Evolutionary conservation across 2,329 filamentous ascomycete species (phyloP), one percentile per base, ranked within the genome.

Genomic region (Xylaria sp.): DNA sequence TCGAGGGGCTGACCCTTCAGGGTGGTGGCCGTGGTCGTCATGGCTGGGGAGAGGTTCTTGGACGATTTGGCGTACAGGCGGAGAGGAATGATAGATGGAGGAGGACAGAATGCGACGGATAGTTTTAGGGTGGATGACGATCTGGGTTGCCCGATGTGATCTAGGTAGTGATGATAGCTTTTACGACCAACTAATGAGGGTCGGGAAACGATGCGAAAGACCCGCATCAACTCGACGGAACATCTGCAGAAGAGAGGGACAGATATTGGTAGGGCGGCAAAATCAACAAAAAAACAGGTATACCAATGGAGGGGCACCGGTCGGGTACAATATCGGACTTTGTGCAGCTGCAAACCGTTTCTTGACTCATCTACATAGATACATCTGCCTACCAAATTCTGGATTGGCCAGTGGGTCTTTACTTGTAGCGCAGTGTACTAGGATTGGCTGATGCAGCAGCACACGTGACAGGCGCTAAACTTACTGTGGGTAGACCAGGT

Each of bases 1-100:
- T 98, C 94, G 75, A 99, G 90, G 81, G 92, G 89, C 85, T 97
- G 90, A 75, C 95, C 96, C 82, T 92, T 94, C 78, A 93, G 89
- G 67, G 94, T 97, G 72, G 92, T 96, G 38, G 85, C 84, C 63
- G 82, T 79, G 65, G 84, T 79, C 56, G 83, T 79, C 85, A 86
- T 87, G n/a, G 20, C 58, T 27, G 51, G 42, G 1, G 36, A 33
- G 39, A 54, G 31, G 22, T 45, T 25, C 13, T n/a, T 9, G 11
- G 50, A 39, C 27, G 54, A 36, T 45, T 45, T 57, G 36, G 36
- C 38, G 45, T 54, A 49, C 1, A 15, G 20, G 13, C 51, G 47
- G 17, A 47, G 13, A n/a, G 31, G n/a, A 5, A 42, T 17, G 36
- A 39, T 4, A 25, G 50, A 13, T 6, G 51, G 7, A 44, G 13